Conservation (phyloP, 2,329 filamentous ascomycete genomes). For the Colletotrichum tanaceti region DNA sequence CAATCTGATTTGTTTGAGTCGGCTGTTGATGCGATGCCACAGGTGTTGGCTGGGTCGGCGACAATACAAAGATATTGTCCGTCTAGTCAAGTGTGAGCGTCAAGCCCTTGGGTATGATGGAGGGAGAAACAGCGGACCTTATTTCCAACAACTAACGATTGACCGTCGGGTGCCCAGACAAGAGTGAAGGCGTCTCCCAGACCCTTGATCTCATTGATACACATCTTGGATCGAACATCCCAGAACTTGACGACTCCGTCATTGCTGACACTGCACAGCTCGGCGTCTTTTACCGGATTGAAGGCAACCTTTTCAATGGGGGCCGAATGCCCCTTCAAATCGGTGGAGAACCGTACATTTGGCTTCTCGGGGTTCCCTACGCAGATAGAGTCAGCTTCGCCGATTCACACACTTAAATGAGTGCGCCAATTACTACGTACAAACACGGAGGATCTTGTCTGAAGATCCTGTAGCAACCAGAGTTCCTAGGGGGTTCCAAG, state of each 20-base stretch:
- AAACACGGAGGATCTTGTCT: conserved; percentile 78
- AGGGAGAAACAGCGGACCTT: conserved; percentile 63
- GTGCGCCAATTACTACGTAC: conserved; percentile 56
- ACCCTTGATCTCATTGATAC: conserved; percentile 75
- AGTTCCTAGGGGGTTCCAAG: conserved; percentile 88
- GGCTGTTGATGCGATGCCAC: conserved; percentile 70
- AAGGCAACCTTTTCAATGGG: conserved; percentile 81
- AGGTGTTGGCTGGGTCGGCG: conserved; percentile 67
- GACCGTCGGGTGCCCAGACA: conserved; percentile 79
- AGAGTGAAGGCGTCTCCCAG: conserved; percentile 77
- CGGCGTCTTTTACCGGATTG: conserved; percentile 80
- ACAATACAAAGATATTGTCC: conserved; percentile 72
- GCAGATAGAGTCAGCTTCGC: conserved; percentile 3
- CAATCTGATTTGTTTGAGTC: conserved; percentile 76
- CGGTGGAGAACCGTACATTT: conserved; percentile 79
- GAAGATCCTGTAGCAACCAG: conserved; percentile 84
- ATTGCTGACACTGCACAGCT: conserved; percentile 78
- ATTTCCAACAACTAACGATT: conserved; percentile 76
- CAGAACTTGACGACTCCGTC: conserved; percentile 83
- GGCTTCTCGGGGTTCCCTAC: conserved; percentile 80
- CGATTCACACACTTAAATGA: background rate
- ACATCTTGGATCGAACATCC: conserved; percentile 80
- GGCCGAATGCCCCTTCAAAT: conserved; percentile 75
- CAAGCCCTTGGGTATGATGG: background rate
- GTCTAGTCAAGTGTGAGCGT: conserved; percentile 56